Percentiles rank a stretch among this genome's conserved stretches.
phyloP scores from a whole-genome alignment of 148 eudicot genomes.

The Chenopodium formosanum region DNA sequence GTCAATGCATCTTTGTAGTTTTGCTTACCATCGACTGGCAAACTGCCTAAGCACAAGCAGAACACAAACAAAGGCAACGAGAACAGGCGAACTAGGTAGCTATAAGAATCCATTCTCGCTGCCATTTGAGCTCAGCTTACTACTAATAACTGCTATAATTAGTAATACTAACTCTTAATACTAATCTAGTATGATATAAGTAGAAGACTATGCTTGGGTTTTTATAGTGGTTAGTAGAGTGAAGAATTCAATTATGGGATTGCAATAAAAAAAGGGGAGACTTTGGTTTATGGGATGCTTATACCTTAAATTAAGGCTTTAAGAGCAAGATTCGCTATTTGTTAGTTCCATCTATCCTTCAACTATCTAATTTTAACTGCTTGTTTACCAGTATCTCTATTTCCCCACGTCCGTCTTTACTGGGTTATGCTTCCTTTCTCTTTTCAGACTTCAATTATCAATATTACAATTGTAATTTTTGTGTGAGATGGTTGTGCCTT shows the following conservation, averaged over 20 bases:
- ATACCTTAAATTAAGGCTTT: constrained; percentile 31
- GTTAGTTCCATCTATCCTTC: constrained; percentile 2
- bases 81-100: constrained; percentile 6
- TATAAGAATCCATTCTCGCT: constrained; percentile 14
- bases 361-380: neutral
- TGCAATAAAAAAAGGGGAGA: neutral
- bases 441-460: neutral
- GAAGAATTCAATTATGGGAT: neutral
- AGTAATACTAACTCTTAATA: neutral
- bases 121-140: constrained; percentile 1
- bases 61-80: constrained; percentile 15
- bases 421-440: neutral
- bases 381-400: neutral
- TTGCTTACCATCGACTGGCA: constrained; percentile 31
- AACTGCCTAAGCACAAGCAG: constrained; percentile 17
- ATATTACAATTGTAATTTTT: neutral
- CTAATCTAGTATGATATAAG: constrained; percentile 1
- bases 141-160: neutral
- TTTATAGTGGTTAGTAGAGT: neutral
- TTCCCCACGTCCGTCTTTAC: neutral
- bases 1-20: constrained; percentile 78
- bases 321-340: constrained; percentile 9
- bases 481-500: neutral
- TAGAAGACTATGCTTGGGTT: neutral
- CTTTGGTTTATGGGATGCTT: constrained; percentile 24